These are phyloP conservation scores for Wickerhamomyces rabaulensis DNA, from an alignment of 805 yeast genomes.

Conservation along the genomic window DNA sequence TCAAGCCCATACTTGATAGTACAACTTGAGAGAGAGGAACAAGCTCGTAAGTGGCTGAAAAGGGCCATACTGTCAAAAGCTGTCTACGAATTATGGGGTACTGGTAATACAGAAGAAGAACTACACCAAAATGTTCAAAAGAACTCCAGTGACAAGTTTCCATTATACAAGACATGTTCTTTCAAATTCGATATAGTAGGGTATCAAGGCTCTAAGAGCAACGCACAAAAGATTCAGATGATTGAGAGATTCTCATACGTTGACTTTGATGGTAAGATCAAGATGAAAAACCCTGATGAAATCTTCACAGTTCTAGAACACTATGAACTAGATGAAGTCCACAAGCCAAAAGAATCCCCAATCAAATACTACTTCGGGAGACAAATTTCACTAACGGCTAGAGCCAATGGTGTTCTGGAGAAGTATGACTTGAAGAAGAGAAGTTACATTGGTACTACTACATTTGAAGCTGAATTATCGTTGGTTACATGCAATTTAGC, in stretches of 20 bases:
- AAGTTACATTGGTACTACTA: constrained; percentile 90
- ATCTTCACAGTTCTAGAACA: constrained; percentile 71
- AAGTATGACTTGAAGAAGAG: constrained; percentile 76
- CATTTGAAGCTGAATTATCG: constrained; percentile 92
- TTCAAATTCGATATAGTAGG: constrained; percentile 84
- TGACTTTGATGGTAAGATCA: constrained; percentile 70
- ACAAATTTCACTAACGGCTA: constrained; percentile 54
- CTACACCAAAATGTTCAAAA: constrained; percentile 46
- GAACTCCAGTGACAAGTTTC: constrained; percentile 21
- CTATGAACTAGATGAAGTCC: constrained; percentile 45
- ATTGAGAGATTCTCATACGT: constrained; percentile 72
- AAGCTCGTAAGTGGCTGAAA: constrained; percentile 57
- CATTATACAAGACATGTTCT: constrained; percentile 36
- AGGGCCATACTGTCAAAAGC: constrained; percentile 70
- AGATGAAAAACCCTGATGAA: constrained; percentile 71
- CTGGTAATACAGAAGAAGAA: constrained; percentile 48
- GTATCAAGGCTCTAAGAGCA: constrained; percentile 61
- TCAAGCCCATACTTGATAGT: constrained; percentile 68
- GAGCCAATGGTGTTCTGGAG: constrained; percentile 64
- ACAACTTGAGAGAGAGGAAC: constrained; percentile 56
- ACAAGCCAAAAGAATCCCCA: constrained; percentile 43
- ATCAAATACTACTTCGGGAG: constrained; percentile 69
- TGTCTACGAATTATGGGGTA: constrained; percentile 83
- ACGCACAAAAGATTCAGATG: constrained; percentile 46
- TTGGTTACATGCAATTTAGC: constrained; percentile 84